These are phyloP conservation scores for Colletotrichum nymphaeae DNA, from an alignment of 2,329 filamentous ascomycete species.

Conservation along the genomic window DNA sequence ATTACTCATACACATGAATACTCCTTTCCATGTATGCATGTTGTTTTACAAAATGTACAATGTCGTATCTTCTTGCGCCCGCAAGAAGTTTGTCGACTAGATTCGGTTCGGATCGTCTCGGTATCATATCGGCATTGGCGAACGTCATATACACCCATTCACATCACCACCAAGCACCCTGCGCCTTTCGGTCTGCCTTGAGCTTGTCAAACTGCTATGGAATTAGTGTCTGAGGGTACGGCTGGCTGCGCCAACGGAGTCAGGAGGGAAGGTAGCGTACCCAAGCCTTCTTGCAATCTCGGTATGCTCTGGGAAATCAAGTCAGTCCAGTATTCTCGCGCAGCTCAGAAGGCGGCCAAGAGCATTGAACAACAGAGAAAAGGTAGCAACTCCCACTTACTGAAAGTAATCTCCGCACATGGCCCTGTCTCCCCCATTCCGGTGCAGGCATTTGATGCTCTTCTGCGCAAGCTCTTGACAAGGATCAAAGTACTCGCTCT, in stretches of 20 bases:
- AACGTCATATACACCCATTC: too few species aligned
- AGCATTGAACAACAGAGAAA: neutral
- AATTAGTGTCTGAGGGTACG: neutral
- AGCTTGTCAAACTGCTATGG: constrained; percentile 42
- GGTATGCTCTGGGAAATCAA: constrained; percentile 76
- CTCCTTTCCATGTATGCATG: constrained; percentile 9
- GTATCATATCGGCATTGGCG: neutral
- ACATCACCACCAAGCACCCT: constrained; percentile 37
- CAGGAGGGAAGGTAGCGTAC: constrained; percentile 58
- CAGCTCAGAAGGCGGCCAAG: neutral
- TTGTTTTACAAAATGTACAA: constrained; percentile 28
- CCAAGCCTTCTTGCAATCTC: constrained; percentile 96
- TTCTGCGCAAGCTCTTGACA: constrained; percentile 91
- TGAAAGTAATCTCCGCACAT: constrained; percentile 97
- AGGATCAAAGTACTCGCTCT: constrained; percentile 93
- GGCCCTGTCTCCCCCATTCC: constrained; percentile 87
- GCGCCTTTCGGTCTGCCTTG: constrained; percentile 41
- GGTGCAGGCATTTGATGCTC: constrained; percentile 88
- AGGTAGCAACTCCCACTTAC: constrained; percentile 62
- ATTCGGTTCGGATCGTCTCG: neutral
- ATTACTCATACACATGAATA: constrained; percentile 16
- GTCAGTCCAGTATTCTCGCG: too few species aligned
- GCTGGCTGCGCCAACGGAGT: neutral
- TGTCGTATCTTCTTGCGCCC: neutral
- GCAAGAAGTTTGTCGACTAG: neutral